Evolutionary conservation across 331 rosid species (phyloP), one percentile per base, ranked within the genome.

Genomic region (Acacia concinna): DNA sequence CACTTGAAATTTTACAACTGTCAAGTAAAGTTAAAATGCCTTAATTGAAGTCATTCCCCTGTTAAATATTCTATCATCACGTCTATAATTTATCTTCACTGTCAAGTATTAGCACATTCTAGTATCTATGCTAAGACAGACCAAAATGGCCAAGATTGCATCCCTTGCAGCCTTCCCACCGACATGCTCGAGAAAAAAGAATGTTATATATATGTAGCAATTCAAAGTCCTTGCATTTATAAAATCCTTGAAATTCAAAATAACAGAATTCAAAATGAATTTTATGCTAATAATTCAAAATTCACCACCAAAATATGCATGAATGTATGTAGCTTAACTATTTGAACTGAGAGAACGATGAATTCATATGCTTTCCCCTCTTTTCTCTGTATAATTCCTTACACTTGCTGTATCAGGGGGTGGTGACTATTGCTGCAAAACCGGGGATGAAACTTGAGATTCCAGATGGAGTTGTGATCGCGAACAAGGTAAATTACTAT

Each of bases 381-480:
- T 63, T 68, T 47, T 40, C 68, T 70, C 63, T 60, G 56, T 49
- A 46, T 30, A 32, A 74, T 80, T 34, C 68, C 52, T 74, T 44
- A 21, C 41, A 11, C 57, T n/a, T 15, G 37, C 38, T 46, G n/a
- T 81, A 15, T 67, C 62, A 90, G 97, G 97, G 97, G 70, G 81
- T 75, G 51, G 94, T 92, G 52, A 85, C 72, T 59, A 83, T 90
- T 32, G 57, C 74, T 79, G 93, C 93, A 75, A 82, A 90, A 75
- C 86, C 97, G 5, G 93, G 87, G 41, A 56, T 75, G 79, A 88
- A 83, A 77, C 74, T 90, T 87, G 93, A 92, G 87, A 90, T 92
- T 68, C 91, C 94, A 0, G 93, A 90, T 51, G 90, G 94, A 52
- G 84, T 41, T 3, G 83, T 87, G 57, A 78, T 92, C 68, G 89